These are phyloP conservation scores for Aphanocladium album DNA, from an alignment of 2,329 filamentous ascomycete species.

Conservation along the genomic window DNA sequence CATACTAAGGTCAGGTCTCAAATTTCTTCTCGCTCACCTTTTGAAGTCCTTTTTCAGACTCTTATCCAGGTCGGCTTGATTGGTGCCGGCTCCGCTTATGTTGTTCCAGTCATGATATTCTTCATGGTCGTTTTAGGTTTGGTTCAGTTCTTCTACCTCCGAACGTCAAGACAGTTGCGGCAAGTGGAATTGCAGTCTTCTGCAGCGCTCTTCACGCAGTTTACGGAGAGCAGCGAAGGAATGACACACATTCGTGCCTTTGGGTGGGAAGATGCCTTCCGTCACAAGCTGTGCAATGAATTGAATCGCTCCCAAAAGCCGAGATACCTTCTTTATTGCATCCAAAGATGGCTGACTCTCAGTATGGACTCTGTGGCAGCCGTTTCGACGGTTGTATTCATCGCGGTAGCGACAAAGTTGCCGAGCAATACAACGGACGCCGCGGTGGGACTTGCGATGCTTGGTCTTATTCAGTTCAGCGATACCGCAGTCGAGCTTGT, in stretches of 20 bases:
- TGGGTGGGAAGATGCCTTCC: conserved; percentile 24
- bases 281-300: conserved; percentile 37
- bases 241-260: conserved; percentile 22
- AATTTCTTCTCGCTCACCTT: not conserved
- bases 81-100: not conserved
- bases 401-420: conserved; percentile 28
- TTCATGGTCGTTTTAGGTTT: conserved; percentile 10
- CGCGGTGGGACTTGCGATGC: not conserved
- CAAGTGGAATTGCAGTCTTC: conserved; percentile 49
- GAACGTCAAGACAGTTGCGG: conserved; percentile 50
- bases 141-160: conserved; percentile 28
- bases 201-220: conserved; percentile 36
- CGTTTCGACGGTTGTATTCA: conserved; percentile 26
- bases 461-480: not conserved
- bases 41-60: not conserved
- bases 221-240: conserved; percentile 30
- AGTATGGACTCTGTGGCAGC: conserved; percentile 33
- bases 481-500: not conserved
- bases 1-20: too few species aligned
- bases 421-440: not conserved
- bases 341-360: conserved; percentile 42
- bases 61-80: conserved; percentile 27
- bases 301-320: conserved; percentile 27
- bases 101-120: conserved; percentile 34
- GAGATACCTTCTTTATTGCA: conserved; percentile 34